Evolutionary conservation across 495 filamentous ascomycete species (phyloP).

Genomic region (Penicillium odoratum): DNA sequence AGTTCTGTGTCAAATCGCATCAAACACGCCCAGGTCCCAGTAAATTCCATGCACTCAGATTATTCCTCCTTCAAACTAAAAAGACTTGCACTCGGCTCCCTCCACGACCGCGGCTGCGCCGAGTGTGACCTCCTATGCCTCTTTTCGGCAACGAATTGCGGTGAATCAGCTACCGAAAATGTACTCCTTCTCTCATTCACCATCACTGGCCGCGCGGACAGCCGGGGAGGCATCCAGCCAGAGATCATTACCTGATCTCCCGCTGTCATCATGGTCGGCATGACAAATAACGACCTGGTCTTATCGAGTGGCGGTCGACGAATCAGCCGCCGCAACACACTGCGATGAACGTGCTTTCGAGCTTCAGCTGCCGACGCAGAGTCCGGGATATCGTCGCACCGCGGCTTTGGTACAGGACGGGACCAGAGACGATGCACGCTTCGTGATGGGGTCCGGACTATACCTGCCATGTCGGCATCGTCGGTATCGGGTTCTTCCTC

Average conservation of each 20-base stretch:
- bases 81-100: constrained; percentile 37
- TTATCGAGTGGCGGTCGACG: constrained; percentile 39
- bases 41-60: neutral
- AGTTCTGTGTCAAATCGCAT: neutral
- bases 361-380: constrained; percentile 18
- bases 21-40: neutral
- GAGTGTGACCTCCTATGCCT: constrained; percentile 45
- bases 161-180: constrained; percentile 7
- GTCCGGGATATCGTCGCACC: constrained; percentile 12
- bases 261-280: constrained; percentile 29
- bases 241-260: constrained; percentile 26
- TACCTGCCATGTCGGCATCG: constrained; percentile 38
- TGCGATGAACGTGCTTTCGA: constrained; percentile 21
- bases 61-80: constrained; percentile 40
- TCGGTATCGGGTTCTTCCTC: constrained; percentile 25
- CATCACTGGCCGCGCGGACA: constrained; percentile 13
- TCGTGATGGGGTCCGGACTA: constrained; percentile 24
- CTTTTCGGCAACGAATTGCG: constrained; percentile 21
- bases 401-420: constrained; percentile 7
- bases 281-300: constrained; percentile 35
- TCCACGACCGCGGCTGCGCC: constrained; percentile 45
- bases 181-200: neutral
- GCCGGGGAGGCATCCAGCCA: constrained; percentile 24
- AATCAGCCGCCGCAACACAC: constrained; percentile 32
- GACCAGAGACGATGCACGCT: constrained; percentile 27